Conservation (phyloP, 148 eudicot species). For the Dianthus caryophyllus region DNA sequence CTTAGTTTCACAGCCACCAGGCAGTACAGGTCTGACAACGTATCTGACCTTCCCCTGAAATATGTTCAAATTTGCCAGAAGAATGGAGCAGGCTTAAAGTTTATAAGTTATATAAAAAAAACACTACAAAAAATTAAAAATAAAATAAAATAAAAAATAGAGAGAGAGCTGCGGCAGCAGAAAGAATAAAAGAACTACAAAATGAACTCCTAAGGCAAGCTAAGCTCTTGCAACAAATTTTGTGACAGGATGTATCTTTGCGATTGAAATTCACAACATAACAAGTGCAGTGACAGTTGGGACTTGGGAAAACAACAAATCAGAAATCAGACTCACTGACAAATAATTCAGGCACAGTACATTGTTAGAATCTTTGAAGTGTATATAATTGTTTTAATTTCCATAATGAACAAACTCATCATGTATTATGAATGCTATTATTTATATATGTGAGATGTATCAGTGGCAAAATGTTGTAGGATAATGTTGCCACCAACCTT, state of each 20-base stretch:
- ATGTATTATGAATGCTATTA: neutral
- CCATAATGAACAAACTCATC: neutral
- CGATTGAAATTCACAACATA: neutral
- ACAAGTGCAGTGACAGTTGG: neutral
- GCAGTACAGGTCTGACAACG: conserved; percentile 78
- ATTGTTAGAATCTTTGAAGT: neutral
- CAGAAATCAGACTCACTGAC: neutral
- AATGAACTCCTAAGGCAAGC: neutral
- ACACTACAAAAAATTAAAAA: neutral
- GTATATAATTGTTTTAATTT: neutral
- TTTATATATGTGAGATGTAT: neutral
- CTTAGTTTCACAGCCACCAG: conserved; percentile 68
- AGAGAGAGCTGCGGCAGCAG: no score
- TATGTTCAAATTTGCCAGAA: conserved; percentile 12
- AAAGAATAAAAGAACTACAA: neutral
- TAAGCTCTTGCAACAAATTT: neutral
- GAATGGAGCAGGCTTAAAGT: conserved; percentile 4
- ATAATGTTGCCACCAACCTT: neutral
- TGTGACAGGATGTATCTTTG: neutral
- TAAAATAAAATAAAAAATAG: neutral
- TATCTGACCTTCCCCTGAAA: conserved; percentile 73
- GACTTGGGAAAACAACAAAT: neutral
- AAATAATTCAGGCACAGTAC: neutral
- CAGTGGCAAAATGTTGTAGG: neutral
- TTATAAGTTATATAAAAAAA: neutral